phyloP scores from a whole-genome alignment of 768 basidiomycete species.

The Suillus discolor region DNA sequence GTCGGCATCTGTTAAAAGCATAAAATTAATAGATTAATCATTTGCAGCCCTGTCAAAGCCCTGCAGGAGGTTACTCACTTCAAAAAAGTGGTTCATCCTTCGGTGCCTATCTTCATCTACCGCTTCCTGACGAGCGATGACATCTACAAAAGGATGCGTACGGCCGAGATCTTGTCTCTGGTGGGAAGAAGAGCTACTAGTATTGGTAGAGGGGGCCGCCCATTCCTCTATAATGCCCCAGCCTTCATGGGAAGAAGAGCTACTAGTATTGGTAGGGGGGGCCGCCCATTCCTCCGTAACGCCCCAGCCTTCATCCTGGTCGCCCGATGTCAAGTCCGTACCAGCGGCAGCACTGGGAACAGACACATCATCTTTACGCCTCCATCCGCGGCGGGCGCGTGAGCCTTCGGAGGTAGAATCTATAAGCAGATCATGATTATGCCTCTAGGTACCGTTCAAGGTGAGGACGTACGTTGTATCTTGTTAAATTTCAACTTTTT shows the following conservation, averaged over 20 bases:
- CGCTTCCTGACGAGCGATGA: conserved; percentile 42
- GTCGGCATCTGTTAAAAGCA: conserved; percentile 50
- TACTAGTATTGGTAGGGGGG: background rate
- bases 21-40: background rate
- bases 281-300: conserved; percentile 20
- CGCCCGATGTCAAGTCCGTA: conserved; percentile 19
- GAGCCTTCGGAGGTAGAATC: conserved; percentile 28
- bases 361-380: conserved; percentile 16
- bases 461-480: conserved; percentile 3
- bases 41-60: background rate
- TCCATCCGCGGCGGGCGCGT: conserved; percentile 29
- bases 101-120: conserved; percentile 41
- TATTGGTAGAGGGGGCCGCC: conserved; percentile 11
- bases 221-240: conserved; percentile 25
- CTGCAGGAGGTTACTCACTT: conserved; percentile 36
- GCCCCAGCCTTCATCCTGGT: conserved; percentile 22
- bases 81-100: conserved; percentile 53
- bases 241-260: background rate
- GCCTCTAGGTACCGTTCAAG: too few relatives aligned
- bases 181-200: background rate
- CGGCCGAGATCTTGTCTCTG: conserved; percentile 16
- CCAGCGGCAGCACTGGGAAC: conserved; percentile 17
- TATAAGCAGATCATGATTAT: conserved; percentile 6
- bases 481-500: background rate
- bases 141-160: conserved; percentile 45